phyloP scores from a whole-genome alignment of 208 protist species.

The Porcisia deanei region DNA sequence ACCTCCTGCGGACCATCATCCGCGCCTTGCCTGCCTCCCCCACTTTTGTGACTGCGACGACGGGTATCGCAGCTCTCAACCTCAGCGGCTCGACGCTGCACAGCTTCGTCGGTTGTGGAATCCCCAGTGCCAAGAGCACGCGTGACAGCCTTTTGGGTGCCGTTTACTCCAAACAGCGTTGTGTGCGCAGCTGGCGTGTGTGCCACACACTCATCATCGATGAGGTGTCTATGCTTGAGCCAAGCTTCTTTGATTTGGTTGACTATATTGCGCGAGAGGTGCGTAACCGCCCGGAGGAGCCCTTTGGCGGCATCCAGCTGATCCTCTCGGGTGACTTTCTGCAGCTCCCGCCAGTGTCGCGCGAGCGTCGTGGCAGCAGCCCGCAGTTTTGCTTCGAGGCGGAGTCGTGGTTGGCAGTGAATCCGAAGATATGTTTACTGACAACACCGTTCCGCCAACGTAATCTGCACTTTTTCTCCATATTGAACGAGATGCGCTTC shows the following conservation, averaged over 20 bases:
- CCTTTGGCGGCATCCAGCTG: constrained; percentile 94
- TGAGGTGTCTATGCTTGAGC: constrained; percentile 92
- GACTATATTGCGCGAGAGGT: constrained; percentile 77
- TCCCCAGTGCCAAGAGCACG: constrained; percentile 35
- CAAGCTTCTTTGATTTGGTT: constrained; percentile 76
- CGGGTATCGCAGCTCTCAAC: constrained; percentile 87
- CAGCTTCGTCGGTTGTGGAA: constrained; percentile 78
- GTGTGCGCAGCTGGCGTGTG: constrained; percentile 45
- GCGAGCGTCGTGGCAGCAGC: constrained; percentile 8
- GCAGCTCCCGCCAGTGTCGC: constrained; percentile 83
- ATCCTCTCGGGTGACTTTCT: constrained; percentile 93
- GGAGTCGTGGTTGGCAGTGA: constrained; percentile 56
- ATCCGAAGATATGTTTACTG: constrained; percentile 66
- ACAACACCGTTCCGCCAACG: constrained; percentile 72
- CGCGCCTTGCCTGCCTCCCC: constrained; percentile 34
- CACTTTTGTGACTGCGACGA: constrained; percentile 87
- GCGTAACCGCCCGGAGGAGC: constrained; percentile 43
- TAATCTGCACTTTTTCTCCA: constrained; percentile 53
- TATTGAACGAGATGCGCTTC: constrained; percentile 82
- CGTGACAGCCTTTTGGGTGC: constrained; percentile 31
- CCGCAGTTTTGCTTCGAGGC: constrained; percentile 77
- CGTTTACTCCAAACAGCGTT: constrained; percentile 30
- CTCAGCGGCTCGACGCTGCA: constrained; percentile 87
- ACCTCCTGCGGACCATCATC: constrained; percentile 81
- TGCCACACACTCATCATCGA: constrained; percentile 88